These are phyloP conservation scores for Cupressus sempervirens DNA, from an alignment of 75 land plant genomes.

Conservation along the genomic window DNA sequence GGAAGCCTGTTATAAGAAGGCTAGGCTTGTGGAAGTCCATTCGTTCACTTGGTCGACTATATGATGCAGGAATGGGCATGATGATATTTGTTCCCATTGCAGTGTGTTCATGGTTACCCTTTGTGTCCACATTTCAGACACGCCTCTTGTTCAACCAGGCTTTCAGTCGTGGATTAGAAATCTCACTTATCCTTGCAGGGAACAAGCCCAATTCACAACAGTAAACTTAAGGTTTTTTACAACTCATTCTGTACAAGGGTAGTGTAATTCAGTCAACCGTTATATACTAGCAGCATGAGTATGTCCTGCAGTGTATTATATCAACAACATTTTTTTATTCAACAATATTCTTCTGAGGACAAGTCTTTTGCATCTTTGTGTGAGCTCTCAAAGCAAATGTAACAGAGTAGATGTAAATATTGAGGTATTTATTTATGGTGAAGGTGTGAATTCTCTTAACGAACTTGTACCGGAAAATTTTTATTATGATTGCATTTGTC, in stretches of 20 bases:
- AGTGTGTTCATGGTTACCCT: slow-evolving; percentile 92
- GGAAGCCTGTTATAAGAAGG: slow-evolving; percentile 72
- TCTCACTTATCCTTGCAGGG: slow-evolving; percentile 93
- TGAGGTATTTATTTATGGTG: neutral
- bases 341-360: neutral
- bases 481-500: neutral
- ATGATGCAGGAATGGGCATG: slow-evolving; percentile 97
- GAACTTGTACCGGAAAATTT: neutral
- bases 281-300: neutral
- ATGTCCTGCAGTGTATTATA: neutral
- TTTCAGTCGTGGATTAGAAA: slow-evolving; percentile 93
- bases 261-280: neutral
- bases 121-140: slow-evolving; percentile 93
- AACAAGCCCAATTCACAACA: slow-evolving; percentile 66
- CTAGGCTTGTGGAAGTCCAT: slow-evolving; percentile 74
- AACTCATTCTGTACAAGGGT: neutral
- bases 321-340: neutral
- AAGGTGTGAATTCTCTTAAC: neutral
- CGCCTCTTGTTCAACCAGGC: slow-evolving; percentile 92
- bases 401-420: neutral
- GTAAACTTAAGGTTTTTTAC: neutral
- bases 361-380: neutral
- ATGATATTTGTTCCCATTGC: slow-evolving; percentile 85
- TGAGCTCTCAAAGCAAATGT: neutral
- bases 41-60: slow-evolving; percentile 74